These are phyloP conservation scores for Skeletonema potamos DNA, from an alignment of 108 stramenopile species.

Conservation along the genomic window DNA sequence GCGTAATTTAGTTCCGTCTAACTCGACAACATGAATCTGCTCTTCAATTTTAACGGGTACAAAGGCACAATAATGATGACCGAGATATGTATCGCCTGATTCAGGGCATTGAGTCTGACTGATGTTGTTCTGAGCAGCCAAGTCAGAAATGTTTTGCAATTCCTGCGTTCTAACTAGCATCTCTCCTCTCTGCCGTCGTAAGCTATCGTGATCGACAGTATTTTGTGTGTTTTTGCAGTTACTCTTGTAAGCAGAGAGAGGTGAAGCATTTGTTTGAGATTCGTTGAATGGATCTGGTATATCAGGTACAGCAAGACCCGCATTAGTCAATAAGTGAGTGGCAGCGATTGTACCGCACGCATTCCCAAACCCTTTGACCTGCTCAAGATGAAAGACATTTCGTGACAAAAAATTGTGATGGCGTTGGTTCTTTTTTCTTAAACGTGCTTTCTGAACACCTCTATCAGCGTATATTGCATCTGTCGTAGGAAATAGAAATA, in stretches of 20 bases:
- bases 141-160: background rate
- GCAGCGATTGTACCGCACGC: conserved; percentile 6
- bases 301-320: background rate
- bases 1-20: background rate
- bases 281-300: conserved; percentile 4
- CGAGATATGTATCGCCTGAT: conserved; percentile 1
- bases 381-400: conserved; percentile 3
- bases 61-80: conserved; percentile 2
- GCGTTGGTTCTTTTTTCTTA: background rate
- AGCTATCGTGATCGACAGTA: background rate
- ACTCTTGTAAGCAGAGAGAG: background rate
- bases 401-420: background rate
- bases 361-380: conserved; percentile 7
- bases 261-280: background rate
- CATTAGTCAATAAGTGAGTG: background rate
- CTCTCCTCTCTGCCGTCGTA: background rate
- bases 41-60: background rate
- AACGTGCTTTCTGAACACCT: background rate
- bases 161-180: background rate
- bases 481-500: background rate
- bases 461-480: background rate
- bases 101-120: conserved; percentile 5
- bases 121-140: background rate
- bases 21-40: background rate
- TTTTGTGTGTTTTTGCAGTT: background rate